Evolutionary conservation across 345 rosid genomes (phyloP).

Genomic region (sweet orange (Citrus sinensis)): DNA sequence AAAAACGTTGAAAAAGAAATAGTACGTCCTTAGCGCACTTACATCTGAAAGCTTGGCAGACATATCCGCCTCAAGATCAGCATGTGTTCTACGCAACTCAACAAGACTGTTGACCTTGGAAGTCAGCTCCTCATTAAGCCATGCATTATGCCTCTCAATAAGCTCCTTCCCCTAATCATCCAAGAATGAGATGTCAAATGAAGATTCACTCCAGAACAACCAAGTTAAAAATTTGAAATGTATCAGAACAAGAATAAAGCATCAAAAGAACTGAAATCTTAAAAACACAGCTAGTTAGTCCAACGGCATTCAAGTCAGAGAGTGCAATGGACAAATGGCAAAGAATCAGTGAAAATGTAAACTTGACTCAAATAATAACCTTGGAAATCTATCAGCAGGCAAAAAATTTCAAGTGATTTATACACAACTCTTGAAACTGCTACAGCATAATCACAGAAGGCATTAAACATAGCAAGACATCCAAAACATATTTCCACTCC

Average conservation of each 20-base stretch:
- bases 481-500: neutral
- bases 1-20: neutral
- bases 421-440: neutral
- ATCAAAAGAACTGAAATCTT: neutral
- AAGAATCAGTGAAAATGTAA: neutral
- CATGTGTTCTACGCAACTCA: slow-evolving; percentile 57
- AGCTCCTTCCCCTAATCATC: slow-evolving; percentile 85
- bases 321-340: neutral
- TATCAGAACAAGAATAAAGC: neutral
- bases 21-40: slow-evolving; percentile 14
- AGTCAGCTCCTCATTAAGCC: slow-evolving; percentile 91
- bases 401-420: neutral
- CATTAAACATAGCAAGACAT: neutral
- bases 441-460: neutral
- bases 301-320: neutral
- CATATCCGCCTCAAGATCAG: slow-evolving; percentile 78
- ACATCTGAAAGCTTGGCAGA: slow-evolving; percentile 76
- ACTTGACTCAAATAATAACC: neutral
- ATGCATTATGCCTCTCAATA: slow-evolving; percentile 72
- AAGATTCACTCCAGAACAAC: neutral
- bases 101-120: slow-evolving; percentile 60
- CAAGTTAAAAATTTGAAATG: neutral
- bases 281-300: neutral
- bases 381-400: neutral
- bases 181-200: slow-evolving; percentile 13